Percentiles rank a stretch among this genome's conserved stretches.
Conservation (phyloP, 305 asterid genomes). For the Vinca major region DNA sequence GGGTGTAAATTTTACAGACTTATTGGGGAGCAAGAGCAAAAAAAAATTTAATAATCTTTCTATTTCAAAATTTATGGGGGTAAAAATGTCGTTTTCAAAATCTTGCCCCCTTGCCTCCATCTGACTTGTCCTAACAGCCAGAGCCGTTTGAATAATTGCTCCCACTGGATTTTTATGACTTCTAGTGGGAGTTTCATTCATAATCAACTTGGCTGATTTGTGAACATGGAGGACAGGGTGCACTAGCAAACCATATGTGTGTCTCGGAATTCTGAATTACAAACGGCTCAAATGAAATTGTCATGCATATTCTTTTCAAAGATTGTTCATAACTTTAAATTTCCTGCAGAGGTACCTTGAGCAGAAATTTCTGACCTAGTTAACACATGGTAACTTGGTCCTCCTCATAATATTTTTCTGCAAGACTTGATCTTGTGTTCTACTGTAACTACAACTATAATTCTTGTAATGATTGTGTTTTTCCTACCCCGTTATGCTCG, state of each 20-base stretch:
- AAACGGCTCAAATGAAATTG: neutral
- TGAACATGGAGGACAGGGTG: neutral
- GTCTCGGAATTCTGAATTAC: constrained; percentile 1
- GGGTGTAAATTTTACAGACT: too few species aligned
- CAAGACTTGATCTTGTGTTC: too few species aligned
- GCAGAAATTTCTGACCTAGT: neutral
- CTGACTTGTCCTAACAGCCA: neutral
- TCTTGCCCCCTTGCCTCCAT: neutral
- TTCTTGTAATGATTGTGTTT: constrained; percentile 4
- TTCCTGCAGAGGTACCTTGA: neutral
- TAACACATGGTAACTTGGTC: neutral
- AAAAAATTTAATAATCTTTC: too few species aligned
- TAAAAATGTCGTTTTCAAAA: too few species aligned
- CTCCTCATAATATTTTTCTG: neutral
- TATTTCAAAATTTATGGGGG: too few species aligned
- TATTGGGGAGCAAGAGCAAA: too few species aligned
- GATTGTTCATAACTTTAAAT: constrained; percentile 6
- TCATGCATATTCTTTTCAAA: neutral
- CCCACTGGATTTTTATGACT: neutral
- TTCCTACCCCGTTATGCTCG: neutral
- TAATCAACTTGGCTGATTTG: neutral
- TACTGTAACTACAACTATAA: neutral
- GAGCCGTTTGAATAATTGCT: neutral
- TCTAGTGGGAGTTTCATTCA: neutral
- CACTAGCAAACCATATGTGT: neutral